Conservation (phyloP, 768 basidiomycete genomes). For the Russula virescens region DNA sequence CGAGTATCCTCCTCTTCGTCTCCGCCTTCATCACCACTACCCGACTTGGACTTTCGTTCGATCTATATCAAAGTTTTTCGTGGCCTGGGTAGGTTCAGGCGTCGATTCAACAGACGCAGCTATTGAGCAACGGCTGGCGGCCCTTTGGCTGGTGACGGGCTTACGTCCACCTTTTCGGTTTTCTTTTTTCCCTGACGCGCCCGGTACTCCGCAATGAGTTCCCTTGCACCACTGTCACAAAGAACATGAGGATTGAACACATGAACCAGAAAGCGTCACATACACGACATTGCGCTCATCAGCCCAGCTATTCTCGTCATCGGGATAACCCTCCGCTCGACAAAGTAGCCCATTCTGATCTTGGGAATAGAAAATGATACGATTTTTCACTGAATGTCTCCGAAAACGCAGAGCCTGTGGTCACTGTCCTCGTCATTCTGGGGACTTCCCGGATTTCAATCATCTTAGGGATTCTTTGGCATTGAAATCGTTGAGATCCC, state of each 20-base stretch:
- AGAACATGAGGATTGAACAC: conserved; percentile 10
- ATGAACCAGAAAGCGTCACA: conserved; percentile 25
- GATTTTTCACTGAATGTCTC: background rate
- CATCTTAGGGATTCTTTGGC: background rate
- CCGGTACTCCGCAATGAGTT: conserved; percentile 66
- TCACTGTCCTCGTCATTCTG: conserved; percentile 29
- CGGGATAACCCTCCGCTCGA: conserved; percentile 71
- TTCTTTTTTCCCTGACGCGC: conserved; percentile 33
- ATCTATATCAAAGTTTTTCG: conserved; percentile 30
- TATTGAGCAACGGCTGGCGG: conserved; percentile 25
- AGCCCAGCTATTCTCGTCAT: conserved; percentile 75
- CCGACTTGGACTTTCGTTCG: conserved; percentile 32
- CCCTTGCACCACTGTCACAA: conserved; percentile 53
- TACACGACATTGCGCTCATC: conserved; percentile 66
- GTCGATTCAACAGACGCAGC: conserved; percentile 22
- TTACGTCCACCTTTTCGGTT: conserved; percentile 35
- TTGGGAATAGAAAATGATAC: conserved; percentile 9
- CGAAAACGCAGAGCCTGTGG: conserved; percentile 37
- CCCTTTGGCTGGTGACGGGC: conserved; percentile 17
- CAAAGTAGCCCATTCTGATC: conserved; percentile 70
- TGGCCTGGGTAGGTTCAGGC: conserved; percentile 18
- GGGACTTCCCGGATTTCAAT: background rate
- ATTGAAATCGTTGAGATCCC: background rate
- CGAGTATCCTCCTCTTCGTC: conserved; percentile 35
- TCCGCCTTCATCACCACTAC: conserved; percentile 35